Conservation (phyloP, 2,329 filamentous ascomycete genomes). For the Claviceps pazoutovae region DNA sequence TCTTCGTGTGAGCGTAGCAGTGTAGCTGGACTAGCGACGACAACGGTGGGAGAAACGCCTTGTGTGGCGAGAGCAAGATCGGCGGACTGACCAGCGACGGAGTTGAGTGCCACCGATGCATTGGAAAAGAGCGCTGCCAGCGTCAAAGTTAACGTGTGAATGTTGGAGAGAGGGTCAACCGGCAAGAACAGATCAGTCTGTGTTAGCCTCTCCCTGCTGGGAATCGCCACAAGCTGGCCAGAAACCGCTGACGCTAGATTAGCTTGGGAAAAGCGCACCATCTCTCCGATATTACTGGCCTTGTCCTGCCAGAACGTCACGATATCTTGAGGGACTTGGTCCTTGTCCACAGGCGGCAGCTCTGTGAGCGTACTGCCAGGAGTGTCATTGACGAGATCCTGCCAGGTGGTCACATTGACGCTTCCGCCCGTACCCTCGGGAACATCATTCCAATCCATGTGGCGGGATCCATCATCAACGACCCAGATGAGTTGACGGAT, state of each 20-base stretch:
- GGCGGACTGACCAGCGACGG: constrained; percentile 60
- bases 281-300: constrained; percentile 42
- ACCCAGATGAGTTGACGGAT: constrained; percentile 82
- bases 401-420: constrained; percentile 81
- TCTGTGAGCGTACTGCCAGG: constrained; percentile 43
- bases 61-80: constrained; percentile 61
- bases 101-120: constrained; percentile 75
- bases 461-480: constrained; percentile 75
- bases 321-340: constrained; percentile 35
- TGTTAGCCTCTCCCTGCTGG: constrained; percentile 57
- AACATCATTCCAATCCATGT: constrained; percentile 91
- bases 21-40: constrained; percentile 64
- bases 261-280: constrained; percentile 67
- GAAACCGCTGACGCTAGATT: constrained; percentile 84
- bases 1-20: constrained; percentile 54
- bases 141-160: constrained; percentile 66
- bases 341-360: constrained; percentile 48
- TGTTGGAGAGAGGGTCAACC: constrained; percentile 65
- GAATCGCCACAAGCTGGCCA: constrained; percentile 62
- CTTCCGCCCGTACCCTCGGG: constrained; percentile 61
- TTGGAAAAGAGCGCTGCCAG: constrained; percentile 75
- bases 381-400: constrained; percentile 67
- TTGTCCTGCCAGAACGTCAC: constrained; percentile 54
- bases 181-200: constrained; percentile 72
- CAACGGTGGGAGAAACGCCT: constrained; percentile 65